Base-by-base conservation (phyloP, 2,329 filamentous ascomycete genomes). In the Ophiostoma pallidulum region DNA sequence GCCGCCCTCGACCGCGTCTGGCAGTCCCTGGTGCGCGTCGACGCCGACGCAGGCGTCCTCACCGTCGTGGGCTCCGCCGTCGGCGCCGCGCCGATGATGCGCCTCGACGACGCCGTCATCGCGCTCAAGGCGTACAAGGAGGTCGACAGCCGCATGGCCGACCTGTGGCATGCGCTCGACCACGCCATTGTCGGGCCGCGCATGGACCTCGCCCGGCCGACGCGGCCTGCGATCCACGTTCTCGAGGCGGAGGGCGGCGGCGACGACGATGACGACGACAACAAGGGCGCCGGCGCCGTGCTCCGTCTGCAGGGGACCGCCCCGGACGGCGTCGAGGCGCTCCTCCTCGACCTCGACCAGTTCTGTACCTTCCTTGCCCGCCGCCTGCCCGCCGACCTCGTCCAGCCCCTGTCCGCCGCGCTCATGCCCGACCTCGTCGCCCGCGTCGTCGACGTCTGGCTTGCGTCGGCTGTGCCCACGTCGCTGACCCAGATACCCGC, bases 391-490 rank as follows among this genome's bases (percentile, higher is more conserved):
- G 48, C 65, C 9, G 72, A 78, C 26, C 66, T 84, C 6, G 62
- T 80, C 2, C 66, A 71, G 40, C 71, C 77, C 1, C 66, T 96
- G 2, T 84, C 85, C 0, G 69, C 74, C 12, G 74, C 78, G 8
- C 77, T 96, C 61, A 77, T 95, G 62, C 80, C 81, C 0, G 72
- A 76, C 33, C 64, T 95, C 9, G 74, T 82, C 8, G 73, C 78
- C 6, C 77, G 78, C 19, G 71, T 96, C 10, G 82, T 88, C 35
- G 75, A 75, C 4, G 71, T 75, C 4, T 94, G 88, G 83, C 73
- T 98, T 8, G 78, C 86, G 28, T 74, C 79, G 13, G 78, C 80
- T 1, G 82, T 98, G 0, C 91, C 92, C 1, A 71, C 82, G 2
- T 82, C 85, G 0, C 69, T 95, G 10, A 71, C 75, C 10, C 80